A percentile compares a stretch with the other conserved stretches of the same genome.
These are phyloP conservation scores for Thermothielavioides terrestris DNA, from an alignment of 495 filamentous ascomycete species.

Conservation along the genomic window DNA sequence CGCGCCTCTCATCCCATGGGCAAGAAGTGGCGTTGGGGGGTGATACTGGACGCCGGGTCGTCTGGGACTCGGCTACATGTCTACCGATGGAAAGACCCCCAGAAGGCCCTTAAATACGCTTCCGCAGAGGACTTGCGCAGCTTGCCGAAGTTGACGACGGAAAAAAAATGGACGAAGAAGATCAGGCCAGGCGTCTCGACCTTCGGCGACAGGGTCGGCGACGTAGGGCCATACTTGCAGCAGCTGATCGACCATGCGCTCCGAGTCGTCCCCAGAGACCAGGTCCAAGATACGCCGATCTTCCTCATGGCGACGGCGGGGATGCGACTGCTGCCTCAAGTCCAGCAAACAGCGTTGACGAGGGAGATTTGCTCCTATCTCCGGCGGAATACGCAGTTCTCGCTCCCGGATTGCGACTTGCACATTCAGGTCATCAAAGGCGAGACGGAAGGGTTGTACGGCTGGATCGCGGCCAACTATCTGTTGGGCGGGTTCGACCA, in stretches of 20 bases:
- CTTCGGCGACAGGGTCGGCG: constrained; percentile 66
- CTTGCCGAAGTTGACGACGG: constrained; percentile 71
- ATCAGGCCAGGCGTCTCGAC: constrained; percentile 87
- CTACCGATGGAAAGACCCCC: constrained; percentile 80
- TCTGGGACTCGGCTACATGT: constrained; percentile 86
- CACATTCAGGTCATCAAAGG: constrained; percentile 95
- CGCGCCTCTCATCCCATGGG: not conserved
- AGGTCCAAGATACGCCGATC: constrained; percentile 75
- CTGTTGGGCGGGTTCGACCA: constrained; percentile 85
- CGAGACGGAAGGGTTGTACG: constrained; percentile 95
- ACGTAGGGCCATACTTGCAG: constrained; percentile 72
- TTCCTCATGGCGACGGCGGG: constrained; percentile 97
- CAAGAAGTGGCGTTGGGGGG: constrained; percentile 42
- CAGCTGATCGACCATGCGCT: constrained; percentile 75
- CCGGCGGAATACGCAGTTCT: constrained; percentile 67
- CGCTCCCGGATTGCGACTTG: constrained; percentile 77
- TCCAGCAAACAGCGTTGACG: constrained; percentile 61
- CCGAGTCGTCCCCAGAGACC: constrained; percentile 67
- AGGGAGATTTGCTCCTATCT: constrained; percentile 78
- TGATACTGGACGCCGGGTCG: constrained; percentile 56
- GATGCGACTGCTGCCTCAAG: constrained; percentile 76
- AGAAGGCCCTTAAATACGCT: constrained; percentile 54
- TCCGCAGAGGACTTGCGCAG: constrained; percentile 52
- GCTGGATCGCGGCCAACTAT: constrained; percentile 99
- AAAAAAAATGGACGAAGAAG: constrained; percentile 87